phyloP scores from a whole-genome alignment of 306 rosid species.

The Quercus berberidifolia region DNA sequence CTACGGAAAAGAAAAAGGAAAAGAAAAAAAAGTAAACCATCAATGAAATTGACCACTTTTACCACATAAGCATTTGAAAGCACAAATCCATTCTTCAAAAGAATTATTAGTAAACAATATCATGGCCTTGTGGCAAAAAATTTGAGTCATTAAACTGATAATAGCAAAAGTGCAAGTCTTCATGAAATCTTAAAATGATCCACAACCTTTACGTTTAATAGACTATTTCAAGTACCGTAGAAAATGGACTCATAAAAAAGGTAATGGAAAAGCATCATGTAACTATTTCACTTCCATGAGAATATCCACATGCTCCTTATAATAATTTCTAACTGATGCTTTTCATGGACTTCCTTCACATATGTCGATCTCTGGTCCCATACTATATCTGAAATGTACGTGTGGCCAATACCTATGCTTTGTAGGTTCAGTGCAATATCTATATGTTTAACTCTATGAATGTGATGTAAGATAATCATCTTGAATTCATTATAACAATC shows the following conservation, averaged over 20 bases:
- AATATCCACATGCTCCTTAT: constrained; percentile 26
- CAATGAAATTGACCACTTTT: neutral
- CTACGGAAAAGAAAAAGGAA: neutral
- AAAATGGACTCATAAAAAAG: constrained; percentile 15
- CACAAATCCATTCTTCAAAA: neutral
- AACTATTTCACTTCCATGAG: constrained; percentile 7
- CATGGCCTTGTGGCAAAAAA: no score
- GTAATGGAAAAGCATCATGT: constrained; percentile 9
- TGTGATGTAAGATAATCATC: constrained; percentile 19
- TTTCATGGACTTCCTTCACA: constrained; percentile 24
- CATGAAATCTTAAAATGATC: neutral
- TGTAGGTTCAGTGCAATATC: constrained; percentile 22
- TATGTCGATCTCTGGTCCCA: constrained; percentile 17
- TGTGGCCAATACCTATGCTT: constrained; percentile 32
- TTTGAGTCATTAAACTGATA: neutral
- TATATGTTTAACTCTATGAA: neutral
- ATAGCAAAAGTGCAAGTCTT: neutral
- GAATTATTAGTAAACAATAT: no score
- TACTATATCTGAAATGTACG: constrained; percentile 38
- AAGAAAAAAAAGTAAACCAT: no score
- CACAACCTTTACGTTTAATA: neutral
- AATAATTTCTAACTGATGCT: constrained; percentile 34
- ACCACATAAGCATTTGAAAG: neutral
- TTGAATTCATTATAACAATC: constrained; percentile 18
- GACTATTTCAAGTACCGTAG: neutral